phyloP scores from a whole-genome alignment of 2,329 filamentous ascomycete species.

The Botrytis tulipae region DNA sequence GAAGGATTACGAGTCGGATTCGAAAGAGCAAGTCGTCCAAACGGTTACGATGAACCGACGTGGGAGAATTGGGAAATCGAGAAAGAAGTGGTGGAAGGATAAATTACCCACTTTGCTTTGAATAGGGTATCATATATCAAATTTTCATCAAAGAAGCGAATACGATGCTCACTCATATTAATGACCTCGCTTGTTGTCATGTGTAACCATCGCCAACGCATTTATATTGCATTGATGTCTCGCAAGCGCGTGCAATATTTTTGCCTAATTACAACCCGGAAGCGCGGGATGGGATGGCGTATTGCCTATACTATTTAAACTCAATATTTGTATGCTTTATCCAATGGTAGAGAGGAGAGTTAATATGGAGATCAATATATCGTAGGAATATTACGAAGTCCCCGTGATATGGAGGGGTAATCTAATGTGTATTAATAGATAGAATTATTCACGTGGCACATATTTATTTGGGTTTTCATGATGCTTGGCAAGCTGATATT shows the following conservation, averaged over 20 bases:
- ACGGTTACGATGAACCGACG: constrained; percentile 49
- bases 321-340: not conserved
- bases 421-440: not conserved
- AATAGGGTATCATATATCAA: not conserved
- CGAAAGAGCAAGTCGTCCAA: constrained; percentile 44
- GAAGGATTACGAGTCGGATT: constrained; percentile 36
- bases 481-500: not conserved
- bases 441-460: not conserved
- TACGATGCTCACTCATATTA: not conserved
- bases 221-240: not conserved
- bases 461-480: not conserved
- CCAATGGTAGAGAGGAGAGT: not conserved
- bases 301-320: constrained; percentile 9
- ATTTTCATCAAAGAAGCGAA: not conserved
- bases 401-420: not conserved
- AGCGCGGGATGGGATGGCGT: constrained; percentile 14
- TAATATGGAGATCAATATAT: not conserved
- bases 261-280: constrained; percentile 18
- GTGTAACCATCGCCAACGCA: constrained; percentile 8
- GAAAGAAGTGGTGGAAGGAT: constrained; percentile 31
- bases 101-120: not conserved
- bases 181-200: constrained; percentile 2
- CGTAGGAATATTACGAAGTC: not conserved
- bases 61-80: constrained; percentile 43
- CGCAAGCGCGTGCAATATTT: constrained; percentile 17